Percentiles rank a stretch among this genome's conserved stretches.
These are phyloP conservation scores for Penicillium digitatum DNA, from an alignment of 2,329 filamentous ascomycete species.

Conservation along the genomic window DNA sequence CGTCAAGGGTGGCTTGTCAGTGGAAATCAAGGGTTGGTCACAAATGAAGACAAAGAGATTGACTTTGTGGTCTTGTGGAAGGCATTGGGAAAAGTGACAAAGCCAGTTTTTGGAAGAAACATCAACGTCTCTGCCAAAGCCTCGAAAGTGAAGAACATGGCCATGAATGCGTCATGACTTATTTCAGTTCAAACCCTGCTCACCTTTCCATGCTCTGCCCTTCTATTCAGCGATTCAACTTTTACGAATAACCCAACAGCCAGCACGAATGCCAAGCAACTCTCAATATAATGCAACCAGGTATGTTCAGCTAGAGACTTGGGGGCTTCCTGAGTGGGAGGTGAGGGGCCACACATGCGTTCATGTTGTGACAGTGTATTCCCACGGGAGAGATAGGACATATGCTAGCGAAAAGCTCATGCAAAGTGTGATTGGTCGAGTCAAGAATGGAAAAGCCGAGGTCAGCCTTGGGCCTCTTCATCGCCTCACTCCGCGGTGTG, in stretches of 20 bases:
- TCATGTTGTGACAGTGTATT: background rate
- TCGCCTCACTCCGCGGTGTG: background rate
- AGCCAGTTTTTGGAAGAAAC: background rate
- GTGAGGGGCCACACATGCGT: background rate
- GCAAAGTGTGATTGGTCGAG: background rate
- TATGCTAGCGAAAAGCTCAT: background rate
- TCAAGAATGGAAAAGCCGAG: background rate
- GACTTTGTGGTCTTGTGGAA: background rate
- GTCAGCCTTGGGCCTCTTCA: background rate
- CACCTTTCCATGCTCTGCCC: background rate
- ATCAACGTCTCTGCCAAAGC: background rate
- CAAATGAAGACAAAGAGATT: background rate
- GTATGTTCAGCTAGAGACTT: background rate
- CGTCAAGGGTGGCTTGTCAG: background rate
- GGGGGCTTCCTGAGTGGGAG: conserved; percentile 1
- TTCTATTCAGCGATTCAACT: background rate
- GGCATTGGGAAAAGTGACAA: background rate
- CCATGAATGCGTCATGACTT: background rate
- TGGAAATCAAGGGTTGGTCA: background rate
- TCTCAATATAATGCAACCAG: background rate
- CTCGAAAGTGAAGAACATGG: background rate
- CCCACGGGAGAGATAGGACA: background rate
- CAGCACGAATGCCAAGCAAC: background rate
- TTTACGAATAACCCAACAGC: too few relatives aligned
- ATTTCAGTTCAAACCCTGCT: rapidly evolving